Evolutionary conservation across 148 eudicot species (phyloP), one percentile per base, ranked within the genome.

Genomic region (Heliamphora exappendiculata): DNA sequence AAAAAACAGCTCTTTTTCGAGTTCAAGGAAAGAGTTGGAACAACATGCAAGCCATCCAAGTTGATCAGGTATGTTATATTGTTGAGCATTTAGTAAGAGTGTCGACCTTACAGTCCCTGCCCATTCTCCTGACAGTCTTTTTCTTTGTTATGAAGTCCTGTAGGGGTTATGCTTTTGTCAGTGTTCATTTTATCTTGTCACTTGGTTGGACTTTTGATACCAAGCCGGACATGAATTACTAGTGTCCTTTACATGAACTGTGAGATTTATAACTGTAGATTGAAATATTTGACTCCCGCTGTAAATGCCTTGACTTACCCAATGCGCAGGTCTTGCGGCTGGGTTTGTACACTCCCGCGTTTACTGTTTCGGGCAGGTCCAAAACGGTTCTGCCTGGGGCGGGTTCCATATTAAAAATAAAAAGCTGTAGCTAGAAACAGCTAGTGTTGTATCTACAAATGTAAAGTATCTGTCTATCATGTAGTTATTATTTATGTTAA

Each of bases 1-100:
- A 67, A 31, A 80, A 74, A 67, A 84, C 75, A 4, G 85, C 84
- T 50, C 84, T 87, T 76, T 84, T 87, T 59, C 87, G 86, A 55
- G 80, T 87, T 79, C 89, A 87, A 72, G 87, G 87, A 72, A 78
- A 80, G 34, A 47, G 73, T 66, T 66, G 70, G n/a, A 78, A 75
- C 22, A 82, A 87, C 78, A 80, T 78, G 86, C 89, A 87, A 79
- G 89, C 89, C 70, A 64, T 84, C 47, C 87, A 87, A 84, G 86
- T 87, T 63, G 70, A 82, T 60, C 76, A 47, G 65, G 89, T 82
- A 70, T 71, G 76, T 65, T 31, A 28, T 54, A 57, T 17, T n/a
- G 6, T 50, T 22, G n/a, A 72, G n/a, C 11, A 3, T 24, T n/a
- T n/a, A n/a, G n/a, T n/a, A n/a, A n/a, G 4, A 53, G 24, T 28